phyloP scores from a whole-genome alignment of 2,329 filamentous ascomycete genomes.

The Ophiostoma quercus region DNA sequence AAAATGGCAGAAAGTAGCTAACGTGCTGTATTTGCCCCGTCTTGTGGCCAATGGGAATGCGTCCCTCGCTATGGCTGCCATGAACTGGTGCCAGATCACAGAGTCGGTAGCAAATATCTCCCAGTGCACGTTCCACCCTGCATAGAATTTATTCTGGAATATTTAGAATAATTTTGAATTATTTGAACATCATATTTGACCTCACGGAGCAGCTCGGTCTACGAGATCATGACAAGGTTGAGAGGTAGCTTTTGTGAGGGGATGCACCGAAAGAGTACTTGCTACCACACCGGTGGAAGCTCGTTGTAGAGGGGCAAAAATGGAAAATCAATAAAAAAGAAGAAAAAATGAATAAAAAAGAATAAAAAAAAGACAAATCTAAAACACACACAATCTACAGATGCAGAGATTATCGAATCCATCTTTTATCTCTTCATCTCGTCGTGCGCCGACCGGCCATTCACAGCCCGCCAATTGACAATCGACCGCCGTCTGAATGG shows the following conservation, averaged over 20 bases:
- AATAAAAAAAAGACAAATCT: neutral
- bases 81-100: neutral
- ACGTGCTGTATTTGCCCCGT: neutral
- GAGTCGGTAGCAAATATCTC: neutral
- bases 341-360: neutral
- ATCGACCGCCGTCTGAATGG: neutral
- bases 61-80: neutral
- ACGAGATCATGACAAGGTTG: neutral
- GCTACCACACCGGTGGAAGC: neutral
- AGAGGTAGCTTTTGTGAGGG: neutral
- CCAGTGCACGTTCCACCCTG: conserved; percentile 11
- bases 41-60: neutral
- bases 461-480: conserved; percentile 21
- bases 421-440: conserved; percentile 10
- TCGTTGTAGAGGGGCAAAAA: neutral
- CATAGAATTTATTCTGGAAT: neutral
- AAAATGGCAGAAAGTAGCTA: neutral
- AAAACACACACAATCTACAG: no score
- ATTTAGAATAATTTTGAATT: neutral
- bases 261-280: neutral
- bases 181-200: neutral
- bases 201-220: conserved; percentile 10
- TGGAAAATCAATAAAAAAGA: neutral
- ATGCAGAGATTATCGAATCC: neutral
- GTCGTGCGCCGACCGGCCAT: conserved; percentile 16